A percentile compares a stretch with the other conserved stretches of the same genome.
Conservation (phyloP, 2,329 filamentous ascomycete species). For the Trichoderma pleuroti region DNA sequence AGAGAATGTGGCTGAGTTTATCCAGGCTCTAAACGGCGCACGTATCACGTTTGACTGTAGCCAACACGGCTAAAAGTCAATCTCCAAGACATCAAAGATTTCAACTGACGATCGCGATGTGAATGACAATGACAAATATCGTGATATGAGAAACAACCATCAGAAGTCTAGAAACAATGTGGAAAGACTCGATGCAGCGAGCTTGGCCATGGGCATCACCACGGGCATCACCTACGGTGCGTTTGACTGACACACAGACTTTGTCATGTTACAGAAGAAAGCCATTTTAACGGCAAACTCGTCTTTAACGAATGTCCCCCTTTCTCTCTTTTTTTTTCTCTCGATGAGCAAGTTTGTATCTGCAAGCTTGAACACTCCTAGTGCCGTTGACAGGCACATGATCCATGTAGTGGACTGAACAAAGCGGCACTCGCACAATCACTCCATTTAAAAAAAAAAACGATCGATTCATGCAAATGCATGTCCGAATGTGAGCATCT, state of each 20-base stretch:
- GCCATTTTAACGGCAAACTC: background rate
- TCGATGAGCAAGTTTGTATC: background rate
- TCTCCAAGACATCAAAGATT: background rate
- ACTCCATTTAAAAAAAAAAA: background rate
- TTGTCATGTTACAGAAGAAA: background rate
- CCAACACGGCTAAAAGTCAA: background rate
- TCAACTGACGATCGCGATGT: background rate
- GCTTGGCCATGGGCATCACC: background rate
- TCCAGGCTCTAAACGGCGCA: background rate
- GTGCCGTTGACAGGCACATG: background rate
- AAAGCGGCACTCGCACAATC: background rate
- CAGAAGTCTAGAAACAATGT: background rate
- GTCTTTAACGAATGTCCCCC: background rate
- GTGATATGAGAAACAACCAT: background rate
- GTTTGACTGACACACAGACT: background rate
- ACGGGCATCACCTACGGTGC: background rate
- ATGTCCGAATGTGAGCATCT: background rate
- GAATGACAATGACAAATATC: background rate
- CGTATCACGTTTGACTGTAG: background rate
- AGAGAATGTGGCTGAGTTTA: background rate
- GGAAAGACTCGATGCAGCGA: background rate
- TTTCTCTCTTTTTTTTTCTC: background rate
- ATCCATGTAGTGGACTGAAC: background rate
- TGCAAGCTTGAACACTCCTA: background rate
- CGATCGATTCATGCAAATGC: background rate